phyloP scores from a whole-genome alignment of 2,329 filamentous ascomycete species.

The Beauveria caledonica region DNA sequence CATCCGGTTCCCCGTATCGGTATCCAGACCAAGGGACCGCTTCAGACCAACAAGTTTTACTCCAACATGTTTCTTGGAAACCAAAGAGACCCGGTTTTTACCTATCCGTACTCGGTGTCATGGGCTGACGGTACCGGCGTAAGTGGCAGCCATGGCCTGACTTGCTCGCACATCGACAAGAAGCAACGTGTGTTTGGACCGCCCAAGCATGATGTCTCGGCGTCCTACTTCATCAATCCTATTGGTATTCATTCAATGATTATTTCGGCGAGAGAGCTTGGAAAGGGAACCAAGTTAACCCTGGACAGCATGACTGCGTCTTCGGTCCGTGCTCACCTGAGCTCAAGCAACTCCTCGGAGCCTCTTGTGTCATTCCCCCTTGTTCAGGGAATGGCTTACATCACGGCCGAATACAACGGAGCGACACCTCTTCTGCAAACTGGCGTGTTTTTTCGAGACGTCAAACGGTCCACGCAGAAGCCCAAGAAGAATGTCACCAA shows the following conservation, averaged over 20 bases:
- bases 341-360: conserved; percentile 38
- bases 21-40: conserved; percentile 38
- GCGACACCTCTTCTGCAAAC: conserved; percentile 66
- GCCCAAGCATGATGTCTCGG: conserved; percentile 46
- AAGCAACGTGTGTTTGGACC: conserved; percentile 60
- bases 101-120: conserved; percentile 64
- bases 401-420: conserved; percentile 69
- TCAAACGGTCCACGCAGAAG: conserved; percentile 50
- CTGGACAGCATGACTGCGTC: conserved; percentile 47
- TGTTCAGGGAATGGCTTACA: conserved; percentile 81
- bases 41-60: conserved; percentile 75
- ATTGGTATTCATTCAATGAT: conserved; percentile 74
- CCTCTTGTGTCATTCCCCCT: conserved; percentile 69
- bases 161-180: conserved; percentile 64
- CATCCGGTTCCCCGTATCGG: conserved; percentile 51
- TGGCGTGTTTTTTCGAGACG: conserved; percentile 62
- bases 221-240: conserved; percentile 70
- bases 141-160: conserved; percentile 66
- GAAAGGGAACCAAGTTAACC: conserved; percentile 46
- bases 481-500: conserved; percentile 62
- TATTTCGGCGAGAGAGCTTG: conserved; percentile 70
- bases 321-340: conserved; percentile 61
- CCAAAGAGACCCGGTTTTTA: conserved; percentile 62
- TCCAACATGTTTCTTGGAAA: conserved; percentile 70
- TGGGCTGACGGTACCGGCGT: conserved; percentile 59